Percentiles rank a stretch among this genome's conserved stretches.
These are phyloP conservation scores for Phialophora chinensis DNA, from an alignment of 2,329 filamentous ascomycete genomes.

Conservation along the genomic window DNA sequence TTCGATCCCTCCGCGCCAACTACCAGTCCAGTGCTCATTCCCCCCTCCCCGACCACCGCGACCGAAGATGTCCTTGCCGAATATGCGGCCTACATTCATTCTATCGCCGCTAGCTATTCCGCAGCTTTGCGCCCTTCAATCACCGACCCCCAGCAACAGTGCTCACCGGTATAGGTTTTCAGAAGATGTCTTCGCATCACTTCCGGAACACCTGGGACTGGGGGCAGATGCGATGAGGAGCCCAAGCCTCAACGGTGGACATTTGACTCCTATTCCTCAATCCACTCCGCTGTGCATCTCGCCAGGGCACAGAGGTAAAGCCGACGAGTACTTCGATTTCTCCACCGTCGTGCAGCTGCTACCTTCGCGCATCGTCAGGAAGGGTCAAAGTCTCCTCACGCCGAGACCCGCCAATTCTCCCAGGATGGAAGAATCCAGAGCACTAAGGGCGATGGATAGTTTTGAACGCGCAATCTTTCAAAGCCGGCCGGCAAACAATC, in stretches of 20 bases:
- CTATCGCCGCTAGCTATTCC: slow-evolving; percentile 30
- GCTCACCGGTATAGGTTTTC: background rate
- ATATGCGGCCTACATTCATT: slow-evolving; percentile 36
- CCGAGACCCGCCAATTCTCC: background rate
- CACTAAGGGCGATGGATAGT: slow-evolving; percentile 11
- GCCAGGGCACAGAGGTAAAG: background rate
- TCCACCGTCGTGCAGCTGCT: background rate
- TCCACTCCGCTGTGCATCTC: background rate
- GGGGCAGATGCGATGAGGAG: background rate
- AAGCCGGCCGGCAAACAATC: background rate
- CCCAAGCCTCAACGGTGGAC: background rate
- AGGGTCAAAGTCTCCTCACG: background rate
- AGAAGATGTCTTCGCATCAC: slow-evolving; percentile 17
- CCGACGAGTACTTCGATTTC: background rate
- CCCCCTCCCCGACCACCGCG: slow-evolving; percentile 36
- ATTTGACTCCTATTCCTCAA: too few species aligned
- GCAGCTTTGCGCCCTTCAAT: background rate
- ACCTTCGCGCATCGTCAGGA: background rate
- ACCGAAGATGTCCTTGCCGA: slow-evolving; percentile 35
- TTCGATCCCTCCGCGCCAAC: background rate
- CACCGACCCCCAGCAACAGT: background rate
- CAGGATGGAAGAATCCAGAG: background rate
- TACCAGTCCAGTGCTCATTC: background rate
- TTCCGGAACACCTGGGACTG: slow-evolving; percentile 9
- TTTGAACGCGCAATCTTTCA: slow-evolving; percentile 14